Base-by-base conservation (phyloP, 164 flowering plant species). In the Litsea cubeba region DNA sequence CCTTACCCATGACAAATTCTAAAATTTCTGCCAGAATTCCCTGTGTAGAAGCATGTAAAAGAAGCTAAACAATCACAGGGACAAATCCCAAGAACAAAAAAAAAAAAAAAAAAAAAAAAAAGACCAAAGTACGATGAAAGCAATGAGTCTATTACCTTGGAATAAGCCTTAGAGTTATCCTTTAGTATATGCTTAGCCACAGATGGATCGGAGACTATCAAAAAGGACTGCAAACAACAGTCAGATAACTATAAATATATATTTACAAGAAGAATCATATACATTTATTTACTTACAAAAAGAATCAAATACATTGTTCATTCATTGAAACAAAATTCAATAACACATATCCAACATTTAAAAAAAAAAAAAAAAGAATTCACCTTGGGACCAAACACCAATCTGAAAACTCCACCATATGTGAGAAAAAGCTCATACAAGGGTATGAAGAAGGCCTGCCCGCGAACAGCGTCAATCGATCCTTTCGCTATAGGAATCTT, bases 1-100 rank as follows among this genome's bases (percentile, higher is more conserved):
- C 99, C 77, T 85, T 93, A n/a, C 99, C 99, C 99, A 95, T 93
- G 64, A 95, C 98, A 90, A 95, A 93, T 2, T 95, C 97, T 57
- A 95, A 81, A 75, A 95, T 95, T 82, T 95, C 99, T 28, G 96
- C 97, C 79, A 95, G 80, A 67, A 95, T 91, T 51, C 99, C 99
- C 99, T 95, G 87, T 28, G 71, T 3, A 18, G 22, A n/a, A 76
- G 62, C 24, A 71, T 73, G 17, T 5, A 74, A 65, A 73, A 73
- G 28, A 51, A 64, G 25, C 49, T 65, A 64, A 73, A 26, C 15
- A 49, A 24, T 8, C 1, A 7, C 62, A 35, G 6, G 54, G 50
- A 22, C n/a, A 12, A 20, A 18, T 63, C 35, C 50, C 30, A 25
- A 30, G 11, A 62, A 60, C 40, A 14, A 25, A 8, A 35, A 20